Evolutionary conservation across 352 stramenopile genomes (phyloP), one percentile per base, ranked within the genome.

Genomic region (Globisporangium carolinianum): DNA sequence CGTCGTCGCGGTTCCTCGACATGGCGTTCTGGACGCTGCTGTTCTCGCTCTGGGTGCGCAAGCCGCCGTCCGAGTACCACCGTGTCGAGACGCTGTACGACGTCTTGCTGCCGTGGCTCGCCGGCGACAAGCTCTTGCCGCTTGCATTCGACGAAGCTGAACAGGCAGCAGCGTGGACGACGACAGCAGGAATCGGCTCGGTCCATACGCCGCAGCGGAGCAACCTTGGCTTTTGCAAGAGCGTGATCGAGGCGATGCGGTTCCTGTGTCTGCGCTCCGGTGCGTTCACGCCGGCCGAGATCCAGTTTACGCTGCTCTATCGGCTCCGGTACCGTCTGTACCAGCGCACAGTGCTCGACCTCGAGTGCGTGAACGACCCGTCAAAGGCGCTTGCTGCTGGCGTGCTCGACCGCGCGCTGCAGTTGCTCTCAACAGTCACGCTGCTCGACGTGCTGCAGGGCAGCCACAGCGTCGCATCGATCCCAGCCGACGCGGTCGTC

Each of bases 81-180:
- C 76, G 85, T 42, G 74, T 91, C 11, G 84, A 95, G 60, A 91
- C 77, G 5, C 71, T 97, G 24, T 97, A 97, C 58, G 88, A 96
- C 55, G 86, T 97, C 38, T 53, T 97, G 9, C 56, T 97, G 14
- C 89, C 89, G 17, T 96, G 87, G 80, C 74, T 97, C 15, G 79
- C 83, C 35, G 75, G 76, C 11, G 80, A 93, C 57, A 76, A 76
- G 42, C 58, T 95, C 37, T 53, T 96, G 35, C 83, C 85, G 5
- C 55, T 92, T 18, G 83, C 73, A 4, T 64, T 88, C 41, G 68
- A 77, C 55, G 71, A 70, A 18, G 67, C 71, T 0, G 45, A n/a
- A 14, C 61, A 76, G 36, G 59, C 74, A 1, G 57, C 57, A 6
- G 42, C 58, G 2, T 55, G 70, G 9, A 80, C 72, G 70, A 69